phyloP scores from a whole-genome alignment of 2,329 filamentous ascomycete genomes.

The Macroventuria anomochaeta region DNA sequence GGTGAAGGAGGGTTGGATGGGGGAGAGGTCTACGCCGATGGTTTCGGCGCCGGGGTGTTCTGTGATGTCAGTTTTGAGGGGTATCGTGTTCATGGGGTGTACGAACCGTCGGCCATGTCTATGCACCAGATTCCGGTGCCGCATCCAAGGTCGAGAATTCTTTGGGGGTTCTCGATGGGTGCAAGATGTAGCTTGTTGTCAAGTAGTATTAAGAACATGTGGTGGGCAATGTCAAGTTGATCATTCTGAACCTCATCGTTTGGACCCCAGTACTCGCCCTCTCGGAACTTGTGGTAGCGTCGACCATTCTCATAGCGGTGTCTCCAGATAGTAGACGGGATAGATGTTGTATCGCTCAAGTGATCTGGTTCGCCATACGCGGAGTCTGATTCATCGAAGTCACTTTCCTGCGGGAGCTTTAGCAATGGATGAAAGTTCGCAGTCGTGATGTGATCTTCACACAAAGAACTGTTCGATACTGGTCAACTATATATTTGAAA shows the following conservation, averaged over 20 bases:
- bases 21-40: conserved; percentile 55
- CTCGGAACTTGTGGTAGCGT: conserved; percentile 41
- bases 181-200: conserved; percentile 34
- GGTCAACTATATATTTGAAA: background rate
- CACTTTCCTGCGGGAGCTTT: conserved; percentile 6
- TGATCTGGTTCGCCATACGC: conserved; percentile 32
- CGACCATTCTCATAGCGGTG: conserved; percentile 44
- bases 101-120: conserved; percentile 32
- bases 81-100: background rate
- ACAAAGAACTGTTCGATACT: background rate
- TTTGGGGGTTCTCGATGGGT: conserved; percentile 27
- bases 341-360: conserved; percentile 40
- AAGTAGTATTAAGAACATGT: conserved; percentile 34
- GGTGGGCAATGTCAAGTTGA: conserved; percentile 39
- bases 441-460: background rate
- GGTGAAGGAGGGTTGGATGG: conserved; percentile 55
- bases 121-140: conserved; percentile 42
- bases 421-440: background rate
- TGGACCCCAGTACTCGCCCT: conserved; percentile 42
- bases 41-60: conserved; percentile 47
- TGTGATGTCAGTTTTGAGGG: conserved; percentile 2
- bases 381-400: conserved; percentile 31
- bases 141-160: conserved; percentile 34
- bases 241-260: conserved; percentile 41
- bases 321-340: conserved; percentile 38